phyloP scores from a whole-genome alignment of 2,329 filamentous ascomycete genomes.

The Clonostachys rosea region DNA sequence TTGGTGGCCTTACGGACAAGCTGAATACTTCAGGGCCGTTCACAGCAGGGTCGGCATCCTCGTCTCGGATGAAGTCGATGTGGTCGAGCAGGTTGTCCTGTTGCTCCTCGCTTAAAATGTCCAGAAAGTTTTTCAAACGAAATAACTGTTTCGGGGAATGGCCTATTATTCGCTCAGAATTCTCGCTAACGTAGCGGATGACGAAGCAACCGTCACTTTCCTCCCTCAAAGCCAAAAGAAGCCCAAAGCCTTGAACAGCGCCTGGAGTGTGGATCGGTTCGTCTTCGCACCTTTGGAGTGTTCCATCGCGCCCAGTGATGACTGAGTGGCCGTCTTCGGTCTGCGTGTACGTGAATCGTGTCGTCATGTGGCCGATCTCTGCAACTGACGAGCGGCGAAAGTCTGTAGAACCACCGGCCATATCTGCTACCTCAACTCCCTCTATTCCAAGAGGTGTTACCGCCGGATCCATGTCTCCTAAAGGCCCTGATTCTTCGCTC shows the following conservation, averaged over 20 bases:
- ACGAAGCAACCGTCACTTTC: slow-evolving; percentile 62
- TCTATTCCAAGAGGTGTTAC: background rate
- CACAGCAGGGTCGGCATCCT: slow-evolving; percentile 67
- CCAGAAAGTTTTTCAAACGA: slow-evolving; percentile 68
- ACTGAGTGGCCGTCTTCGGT: slow-evolving; percentile 77
- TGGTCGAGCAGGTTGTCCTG: slow-evolving; percentile 80
- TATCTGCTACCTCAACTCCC: background rate
- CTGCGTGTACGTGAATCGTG: slow-evolving; percentile 73
- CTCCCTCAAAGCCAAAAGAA: slow-evolving; percentile 70
- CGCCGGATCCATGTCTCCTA: slow-evolving; percentile 1
- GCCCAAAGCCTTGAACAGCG: slow-evolving; percentile 75
- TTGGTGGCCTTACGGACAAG: slow-evolving; percentile 61
- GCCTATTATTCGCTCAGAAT: slow-evolving; percentile 69
- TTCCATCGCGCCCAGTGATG: slow-evolving; percentile 73
- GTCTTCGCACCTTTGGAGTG: slow-evolving; percentile 78
- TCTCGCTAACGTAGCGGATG: slow-evolving; percentile 77
- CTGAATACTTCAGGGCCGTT: slow-evolving; percentile 88
- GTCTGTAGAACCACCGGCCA: slow-evolving; percentile 7
- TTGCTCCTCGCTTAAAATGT: slow-evolving; percentile 80
- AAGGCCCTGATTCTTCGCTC: slow-evolving; percentile 17
- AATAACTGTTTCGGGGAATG: slow-evolving; percentile 76
- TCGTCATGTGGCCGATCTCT: slow-evolving; percentile 53
- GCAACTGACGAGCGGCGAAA: slow-evolving; percentile 12
- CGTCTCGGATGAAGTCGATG: slow-evolving; percentile 81
- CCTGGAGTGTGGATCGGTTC: slow-evolving; percentile 88